Base-by-base conservation (phyloP, 305 asterid genomes). In the Fraxinus xanthoxyloides region DNA sequence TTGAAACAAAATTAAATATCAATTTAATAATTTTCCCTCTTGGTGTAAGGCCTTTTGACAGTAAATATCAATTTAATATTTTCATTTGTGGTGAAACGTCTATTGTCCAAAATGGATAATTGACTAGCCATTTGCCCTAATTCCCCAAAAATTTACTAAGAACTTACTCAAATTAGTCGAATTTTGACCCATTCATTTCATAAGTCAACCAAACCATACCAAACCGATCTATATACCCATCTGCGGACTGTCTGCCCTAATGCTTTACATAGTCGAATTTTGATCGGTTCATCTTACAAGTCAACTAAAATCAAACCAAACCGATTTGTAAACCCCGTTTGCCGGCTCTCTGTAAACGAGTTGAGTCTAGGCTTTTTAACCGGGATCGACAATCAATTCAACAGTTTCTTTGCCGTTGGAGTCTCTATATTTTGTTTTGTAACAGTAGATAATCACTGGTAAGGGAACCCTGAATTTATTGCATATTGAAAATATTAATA, bases 401-500 rank as follows among this genome's bases (percentile, higher is more conserved):
- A 43, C 8, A 26, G 23, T 36, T 36, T 79, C 61, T 23, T 48
- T 75, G 75, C 85, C 85, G 82, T 85, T 79, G 74, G 74, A 69
- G 79, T 79, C 75, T 35, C 24, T 56, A 35, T 32, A 31, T 19
- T 35, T 38, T 76, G 31, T 84, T 80, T 79, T 54, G 21, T 15
- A 67, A 70, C 31, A 74, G 61, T 75, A 76, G 46, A 63, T 75
- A 75, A 61, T 75, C 40, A 31, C 35, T 4, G 28, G 19, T 35
- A 46, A 28, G 61, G 48, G 38, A 75, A 82, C 72, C 78, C 86
- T 40, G 32, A 75, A 79, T 79, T 85, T 79, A 85, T 75, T 82
- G 48, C 72, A 24, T 78, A 77, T 43, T 56, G 31, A 35, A 26
- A 19, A 38, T 79, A 26, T 26, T 48, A 81, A 85, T 40, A 75